A percentile compares a stretch with the other conserved stretches of the same genome.
These are phyloP conservation scores for Chaetomium cochliodes DNA, from an alignment of 495 filamentous ascomycete genomes.

Conservation along the genomic window DNA sequence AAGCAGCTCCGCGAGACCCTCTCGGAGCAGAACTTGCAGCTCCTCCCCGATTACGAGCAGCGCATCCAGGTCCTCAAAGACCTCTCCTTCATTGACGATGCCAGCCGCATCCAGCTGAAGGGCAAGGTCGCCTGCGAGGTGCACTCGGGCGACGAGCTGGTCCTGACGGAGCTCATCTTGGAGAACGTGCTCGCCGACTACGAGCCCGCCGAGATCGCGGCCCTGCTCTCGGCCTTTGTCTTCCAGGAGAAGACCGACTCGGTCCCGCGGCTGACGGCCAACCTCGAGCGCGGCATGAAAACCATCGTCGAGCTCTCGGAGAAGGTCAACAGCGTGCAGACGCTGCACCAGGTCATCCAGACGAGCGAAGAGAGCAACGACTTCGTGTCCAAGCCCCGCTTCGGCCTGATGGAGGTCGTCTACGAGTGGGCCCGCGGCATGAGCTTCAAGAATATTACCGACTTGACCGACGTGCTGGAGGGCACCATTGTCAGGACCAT, in stretches of 20 bases:
- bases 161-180: conserved; percentile 90
- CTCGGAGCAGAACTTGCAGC: conserved; percentile 93
- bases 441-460: conserved; percentile 97
- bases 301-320: conserved; percentile 86
- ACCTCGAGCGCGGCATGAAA: conserved; percentile 77
- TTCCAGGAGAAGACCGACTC: conserved; percentile 95
- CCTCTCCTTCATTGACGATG: conserved; percentile 82
- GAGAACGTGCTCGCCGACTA: conserved; percentile 95
- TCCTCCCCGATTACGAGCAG: conserved; percentile 97
- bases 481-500: conserved; percentile 95
- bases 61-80: conserved; percentile 88
- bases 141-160: conserved; percentile 96
- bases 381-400: conserved; percentile 80
- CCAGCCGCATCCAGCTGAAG: conserved; percentile 84
- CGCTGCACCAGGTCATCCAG: conserved; percentile 84
- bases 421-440: conserved; percentile 98
- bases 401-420: conserved; percentile 94
- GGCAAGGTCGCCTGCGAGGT: conserved; percentile 98
- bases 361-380: conserved; percentile 86
- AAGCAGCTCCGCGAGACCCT: conserved; percentile 77
- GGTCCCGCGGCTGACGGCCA: conserved; percentile 77
- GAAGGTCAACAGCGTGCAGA: conserved; percentile 85
- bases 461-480: conserved; percentile 93
- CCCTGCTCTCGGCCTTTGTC: conserved; percentile 91
- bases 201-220: conserved; percentile 94